Evolutionary conservation across 2,329 filamentous ascomycete species (phyloP), one percentile per base, ranked within the genome.

Genomic region (Karstenula rhodostoma): DNA sequence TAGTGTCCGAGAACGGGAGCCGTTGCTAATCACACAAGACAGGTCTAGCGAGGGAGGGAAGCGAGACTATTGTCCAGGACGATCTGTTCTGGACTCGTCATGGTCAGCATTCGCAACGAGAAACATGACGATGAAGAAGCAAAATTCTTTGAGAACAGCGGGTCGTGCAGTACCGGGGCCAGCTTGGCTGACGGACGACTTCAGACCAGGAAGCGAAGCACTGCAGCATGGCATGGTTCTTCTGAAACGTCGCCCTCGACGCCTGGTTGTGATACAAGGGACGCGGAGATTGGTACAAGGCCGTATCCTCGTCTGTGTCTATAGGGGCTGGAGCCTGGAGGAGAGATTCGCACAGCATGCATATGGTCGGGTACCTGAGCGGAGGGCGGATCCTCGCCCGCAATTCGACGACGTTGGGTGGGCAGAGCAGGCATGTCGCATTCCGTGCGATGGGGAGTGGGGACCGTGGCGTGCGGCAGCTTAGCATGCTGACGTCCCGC

Each of bases 401-500:
- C 48, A 46, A 33, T 59, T 32, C 4, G 27, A 29, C 58, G 58
- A 50, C 47, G 42, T 60, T 53, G 40, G 48, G 40, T 49, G n/a
- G 43, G 43, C 42, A 43, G 49, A 22, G 27, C 15, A 33, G n/a
- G 55, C 40, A 32, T n/a, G 29, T 15, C 29, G 52, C 44, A 52
- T 40, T 37, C 52, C 52, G 56, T 29, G 19, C 35, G 47, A 35
- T 25, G 47, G 55, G 43, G 19, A 49, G 40, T 42, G 42, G 53
- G 32, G 13, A n/a, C 22, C 40, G 33, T 29, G 32, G 33, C 23
- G 10, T 25, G 46, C 43, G 15, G 35, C 50, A 33, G 57, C 42
- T 47, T 51, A 55, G 74, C 72, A 71, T 74, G 68, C 72, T 70
- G 68, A 65, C 68, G 61, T 66, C 60, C 61, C 62, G 64, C 65